phyloP scores from a whole-genome alignment of 1,284 basidiomycete genomes.

The Peniophora sp. region DNA sequence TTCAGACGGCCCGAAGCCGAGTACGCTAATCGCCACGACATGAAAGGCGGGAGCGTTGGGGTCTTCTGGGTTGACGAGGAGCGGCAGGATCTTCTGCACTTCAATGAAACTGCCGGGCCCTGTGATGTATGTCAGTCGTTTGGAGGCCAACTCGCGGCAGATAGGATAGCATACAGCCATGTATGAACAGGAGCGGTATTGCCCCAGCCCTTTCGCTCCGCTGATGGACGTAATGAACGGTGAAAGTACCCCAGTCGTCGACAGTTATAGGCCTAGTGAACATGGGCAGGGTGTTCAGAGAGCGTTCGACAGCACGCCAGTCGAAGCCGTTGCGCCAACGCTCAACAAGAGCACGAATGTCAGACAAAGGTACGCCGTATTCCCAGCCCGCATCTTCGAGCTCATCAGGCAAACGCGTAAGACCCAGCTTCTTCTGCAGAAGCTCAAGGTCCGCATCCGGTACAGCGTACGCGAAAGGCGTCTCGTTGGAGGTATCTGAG shows the following conservation, averaged over 20 bases:
- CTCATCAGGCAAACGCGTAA: not conserved
- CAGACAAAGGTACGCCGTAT: slow-evolving; percentile 31
- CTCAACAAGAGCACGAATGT: slow-evolving; percentile 28
- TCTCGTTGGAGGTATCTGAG: not conserved
- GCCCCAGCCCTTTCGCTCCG: slow-evolving; percentile 18
- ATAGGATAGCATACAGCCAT: slow-evolving; percentile 35
- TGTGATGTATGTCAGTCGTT: not conserved
- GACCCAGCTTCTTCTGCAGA: not conserved
- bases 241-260: slow-evolving; percentile 25
- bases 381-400: slow-evolving; percentile 18
- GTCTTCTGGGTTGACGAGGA: slow-evolving; percentile 11
- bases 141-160: not conserved
- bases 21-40: slow-evolving; percentile 35
- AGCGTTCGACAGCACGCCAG: slow-evolving; percentile 33
- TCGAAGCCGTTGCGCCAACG: slow-evolving; percentile 35
- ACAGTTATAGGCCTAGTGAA: slow-evolving; percentile 32
- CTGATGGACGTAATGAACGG: slow-evolving; percentile 30
- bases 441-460: not conserved
- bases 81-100: slow-evolving; percentile 24
- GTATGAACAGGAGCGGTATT: slow-evolving; percentile 37
- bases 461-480: not conserved
- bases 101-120: slow-evolving; percentile 38
- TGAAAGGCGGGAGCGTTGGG: slow-evolving; percentile 30
- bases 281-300: slow-evolving; percentile 34
- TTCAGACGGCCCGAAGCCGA: slow-evolving; percentile 31